phyloP scores from a whole-genome alignment of 805 yeast species.

The Starmerella kuoi region DNA sequence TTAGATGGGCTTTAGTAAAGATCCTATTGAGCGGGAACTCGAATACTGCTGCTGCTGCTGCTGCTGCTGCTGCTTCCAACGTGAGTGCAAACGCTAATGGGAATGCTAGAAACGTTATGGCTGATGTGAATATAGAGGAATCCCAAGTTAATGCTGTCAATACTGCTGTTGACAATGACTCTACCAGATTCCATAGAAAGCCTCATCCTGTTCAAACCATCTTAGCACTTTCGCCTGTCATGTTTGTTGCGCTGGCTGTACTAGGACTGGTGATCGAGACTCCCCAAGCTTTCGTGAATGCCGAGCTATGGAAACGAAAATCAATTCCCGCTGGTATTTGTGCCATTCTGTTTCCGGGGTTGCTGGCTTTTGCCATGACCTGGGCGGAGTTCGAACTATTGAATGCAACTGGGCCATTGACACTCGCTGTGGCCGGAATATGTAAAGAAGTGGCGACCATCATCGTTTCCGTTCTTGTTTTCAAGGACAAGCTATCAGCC shows the following conservation, averaged over 20 bases:
- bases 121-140: not conserved
- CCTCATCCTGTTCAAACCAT: conserved; percentile 70
- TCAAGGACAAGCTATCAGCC: conserved; percentile 57
- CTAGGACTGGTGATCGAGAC: conserved; percentile 66
- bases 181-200: conserved; percentile 5
- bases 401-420: conserved; percentile 69
- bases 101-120: not conserved
- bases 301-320: conserved; percentile 53
- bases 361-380: conserved; percentile 81
- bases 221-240: conserved; percentile 70
- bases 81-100: not conserved
- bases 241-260: conserved; percentile 50
- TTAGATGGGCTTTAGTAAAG: conserved; percentile 93
- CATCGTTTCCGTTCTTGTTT: conserved; percentile 49
- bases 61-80: not conserved
- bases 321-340: conserved; percentile 46
- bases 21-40: conserved; percentile 43
- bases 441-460: conserved; percentile 86
- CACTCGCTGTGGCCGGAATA: conserved; percentile 82
- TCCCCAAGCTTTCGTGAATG: conserved; percentile 37
- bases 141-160: not conserved
- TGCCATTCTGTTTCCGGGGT: conserved; percentile 66
- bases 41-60: not conserved
- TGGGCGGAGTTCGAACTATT: conserved; percentile 67
- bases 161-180: not conserved